Conservation (phyloP, 257 asterid genomes). For the Solanum medicagineum region DNA sequence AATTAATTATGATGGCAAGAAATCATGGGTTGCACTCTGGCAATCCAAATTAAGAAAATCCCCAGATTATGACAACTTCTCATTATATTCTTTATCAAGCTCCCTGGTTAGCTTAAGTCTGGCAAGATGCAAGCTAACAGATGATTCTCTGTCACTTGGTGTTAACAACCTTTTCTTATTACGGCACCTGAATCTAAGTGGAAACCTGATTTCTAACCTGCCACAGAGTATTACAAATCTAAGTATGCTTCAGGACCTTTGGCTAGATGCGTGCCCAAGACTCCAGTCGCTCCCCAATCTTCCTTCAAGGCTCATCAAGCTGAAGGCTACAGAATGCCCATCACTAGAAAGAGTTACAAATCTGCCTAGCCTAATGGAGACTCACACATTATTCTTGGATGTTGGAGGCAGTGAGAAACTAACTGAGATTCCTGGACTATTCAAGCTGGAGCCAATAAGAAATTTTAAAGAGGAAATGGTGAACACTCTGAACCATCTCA, state of each 20-base stretch:
- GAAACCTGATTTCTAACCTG: not conserved
- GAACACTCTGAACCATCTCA: not conserved
- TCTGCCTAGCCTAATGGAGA: not conserved
- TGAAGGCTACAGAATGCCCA: slow-evolving; percentile 1
- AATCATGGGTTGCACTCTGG: not conserved
- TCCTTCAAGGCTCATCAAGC: not conserved
- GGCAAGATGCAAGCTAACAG: slow-evolving; percentile 2
- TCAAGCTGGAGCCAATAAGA: not conserved
- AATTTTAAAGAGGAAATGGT: not conserved
- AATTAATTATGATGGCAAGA: not conserved
- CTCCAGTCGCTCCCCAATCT: slow-evolving; percentile 6
- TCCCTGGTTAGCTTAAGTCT: slow-evolving; percentile 7
- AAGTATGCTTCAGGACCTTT: slow-evolving; percentile 3
- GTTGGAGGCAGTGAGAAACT: not conserved
- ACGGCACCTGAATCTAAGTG: not conserved
- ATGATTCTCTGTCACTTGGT: not conserved
- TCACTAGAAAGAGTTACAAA: not conserved
- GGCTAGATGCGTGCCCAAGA: not conserved
- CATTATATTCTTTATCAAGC: not conserved
- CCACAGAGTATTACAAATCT: not conserved
- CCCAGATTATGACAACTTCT: not conserved
- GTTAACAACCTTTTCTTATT: not conserved
- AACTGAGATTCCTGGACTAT: slow-evolving; percentile 1
- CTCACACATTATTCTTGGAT: not conserved
- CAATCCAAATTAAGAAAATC: not conserved